A percentile compares a stretch with the other conserved stretches of the same genome.
Conservation (phyloP, 805 yeast genomes). For the Naumovozyma castellii region DNA sequence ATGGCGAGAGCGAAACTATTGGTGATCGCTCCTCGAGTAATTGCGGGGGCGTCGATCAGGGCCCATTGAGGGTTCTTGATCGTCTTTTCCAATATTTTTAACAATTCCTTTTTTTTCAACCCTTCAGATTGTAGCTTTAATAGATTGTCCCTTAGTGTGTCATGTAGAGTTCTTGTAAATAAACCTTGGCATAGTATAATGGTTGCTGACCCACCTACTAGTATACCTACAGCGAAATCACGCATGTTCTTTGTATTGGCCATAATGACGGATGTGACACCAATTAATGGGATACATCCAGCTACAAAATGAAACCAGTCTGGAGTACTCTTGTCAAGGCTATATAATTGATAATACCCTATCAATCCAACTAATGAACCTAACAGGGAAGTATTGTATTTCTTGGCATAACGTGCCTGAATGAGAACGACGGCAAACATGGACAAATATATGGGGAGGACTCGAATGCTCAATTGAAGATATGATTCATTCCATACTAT, state of each 20-base stretch:
- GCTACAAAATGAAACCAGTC: neutral
- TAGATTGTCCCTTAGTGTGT: neutral
- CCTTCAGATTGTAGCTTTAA: neutral
- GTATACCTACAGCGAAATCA: no score
- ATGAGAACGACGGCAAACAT: no score
- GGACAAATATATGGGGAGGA: neutral
- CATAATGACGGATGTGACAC: neutral
- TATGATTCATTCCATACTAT: neutral
- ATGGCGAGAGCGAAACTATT: neutral
- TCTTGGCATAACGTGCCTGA: neutral
- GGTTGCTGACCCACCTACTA: no score
- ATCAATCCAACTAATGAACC: neutral
- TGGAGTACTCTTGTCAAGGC: neutral
- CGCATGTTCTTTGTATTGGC: neutral
- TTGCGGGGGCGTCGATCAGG: neutral
- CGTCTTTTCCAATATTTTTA: neutral
- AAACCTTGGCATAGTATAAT: no score
- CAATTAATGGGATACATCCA: neutral
- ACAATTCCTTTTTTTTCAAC: neutral
- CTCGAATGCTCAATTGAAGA: neutral
- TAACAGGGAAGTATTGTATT: neutral
- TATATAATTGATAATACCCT: neutral
- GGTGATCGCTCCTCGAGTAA: neutral
- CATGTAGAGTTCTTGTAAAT: neutral
- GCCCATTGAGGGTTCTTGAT: neutral